Base-by-base conservation (phyloP, 257 asterid species). In the Haberlea rhodopensis region DNA sequence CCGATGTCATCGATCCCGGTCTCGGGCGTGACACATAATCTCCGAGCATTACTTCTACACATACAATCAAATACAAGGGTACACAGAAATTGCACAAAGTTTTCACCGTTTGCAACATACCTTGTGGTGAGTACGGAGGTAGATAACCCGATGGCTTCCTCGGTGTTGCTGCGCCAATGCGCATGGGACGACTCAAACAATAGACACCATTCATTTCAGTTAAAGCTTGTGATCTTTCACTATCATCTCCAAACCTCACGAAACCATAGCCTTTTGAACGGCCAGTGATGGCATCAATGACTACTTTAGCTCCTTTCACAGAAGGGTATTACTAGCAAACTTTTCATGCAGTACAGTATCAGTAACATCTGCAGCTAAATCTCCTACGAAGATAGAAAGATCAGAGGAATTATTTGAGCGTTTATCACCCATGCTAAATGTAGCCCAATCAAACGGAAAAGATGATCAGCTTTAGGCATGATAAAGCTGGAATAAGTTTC, bases 191-290 rank as follows among this genome's bases (percentile, higher is more conserved):
- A 72, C 86, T 85, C 10, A 87, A 89, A 76, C 95, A 85, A 72
- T 82, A 81, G 53, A 80, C 87, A 11, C 96, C 97, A 57, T 87
- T 87, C 98, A 89, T 92, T 68, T 89, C 94, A 66, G 81, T 73
- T 94, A 92, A 80, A 34, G 97, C 97, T 74, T 81, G 89, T 27
- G 91, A 66, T 75, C 91, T 92, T 62, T 92, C 96, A 67, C 29
- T 79, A 61, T 89, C 97, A 55, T 92, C 98, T 43, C 96, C 98
- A 76, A 92, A 89, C 80, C 97, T 89, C 46, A 89, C 96, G 68
- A 92, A 89, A 31, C 97, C 96, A 67, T 85, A 92, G 58, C 99
- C 99, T 71, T 87, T 92, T 18, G 96, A 92, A 51, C 91, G 96
- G 48, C 96, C 96, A 29, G 96, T 88, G 63, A 73, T 86, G 58